Base-by-base conservation (phyloP, 805 yeast genomes). In the Isabelozyma pseudorhagii region DNA sequence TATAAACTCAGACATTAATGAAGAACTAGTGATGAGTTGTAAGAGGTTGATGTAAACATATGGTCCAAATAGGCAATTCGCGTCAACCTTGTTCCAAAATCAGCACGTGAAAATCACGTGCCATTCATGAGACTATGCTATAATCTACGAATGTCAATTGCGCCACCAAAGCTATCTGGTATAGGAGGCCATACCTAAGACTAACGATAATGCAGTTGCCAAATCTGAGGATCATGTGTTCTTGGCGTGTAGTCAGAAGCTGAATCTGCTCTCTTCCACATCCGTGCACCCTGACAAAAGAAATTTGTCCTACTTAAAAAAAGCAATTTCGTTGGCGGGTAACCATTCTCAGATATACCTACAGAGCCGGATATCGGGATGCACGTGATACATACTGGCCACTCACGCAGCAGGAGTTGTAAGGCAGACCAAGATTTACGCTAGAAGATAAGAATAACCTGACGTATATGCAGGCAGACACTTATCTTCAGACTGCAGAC, bases 1-100 rank as follows among this genome's bases (percentile, higher is more conserved):
- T 39, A 74, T 58, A 45, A 54, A 54, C 6, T 68, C 74, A 9
- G 63, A 44, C 71, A 69, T 68, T 8, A n/a, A 8, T 5, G 18
- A 14, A 17, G 11, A 15, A 28, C 28, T 10, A 15, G 7, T 21
- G 41, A 34, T 5, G 14, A 3, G 14, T 34, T n/a, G 38, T 34
- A 34, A 5, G 14, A 34, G 38, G 6, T 21, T 21, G 25, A 21
- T 21, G 36, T 31, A 31, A 31, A 31, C 36, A 31, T 9, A 10
- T 13, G n/a, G 36, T 13, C 36, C n/a, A 31, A 31, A 10, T 31
- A 31, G 36, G 36, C 36, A 31, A 9, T 31, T 31, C 36, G 36
- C 36, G 36, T 31, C 36, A 31, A 31, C 8, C 10, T 15, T 31
- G 10, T 9, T 10, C 5, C n/a, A 31, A 31, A 8, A 1, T 29